Percentiles rank a stretch among this genome's conserved stretches.
Conservation (phyloP, 2,329 filamentous ascomycete species). For the Leptographium galeiforme region DNA sequence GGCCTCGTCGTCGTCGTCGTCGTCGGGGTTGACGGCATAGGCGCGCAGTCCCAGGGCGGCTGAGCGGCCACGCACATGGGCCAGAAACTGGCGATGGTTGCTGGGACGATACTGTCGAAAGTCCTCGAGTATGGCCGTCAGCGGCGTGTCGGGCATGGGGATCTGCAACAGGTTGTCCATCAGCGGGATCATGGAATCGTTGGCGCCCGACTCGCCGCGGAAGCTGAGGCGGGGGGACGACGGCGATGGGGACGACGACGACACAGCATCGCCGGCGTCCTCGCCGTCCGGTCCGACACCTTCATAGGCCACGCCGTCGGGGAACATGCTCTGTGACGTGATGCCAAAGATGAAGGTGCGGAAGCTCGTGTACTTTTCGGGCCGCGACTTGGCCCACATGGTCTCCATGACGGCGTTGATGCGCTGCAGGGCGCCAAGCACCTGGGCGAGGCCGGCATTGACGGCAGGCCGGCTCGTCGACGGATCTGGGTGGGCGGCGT, state of each 20-base stretch:
- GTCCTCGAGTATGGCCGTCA: constrained; percentile 77
- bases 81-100: constrained; percentile 76
- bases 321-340: constrained; percentile 87
- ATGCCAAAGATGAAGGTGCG: constrained; percentile 97
- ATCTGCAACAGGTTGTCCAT: constrained; percentile 80
- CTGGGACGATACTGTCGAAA: constrained; percentile 82
- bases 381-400: constrained; percentile 83
- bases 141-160: constrained; percentile 75
- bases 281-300: constrained; percentile 49
- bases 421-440: constrained; percentile 50
- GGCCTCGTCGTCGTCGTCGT: constrained; percentile 18
- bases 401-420: constrained; percentile 73
- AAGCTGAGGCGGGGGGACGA: constrained; percentile 54
- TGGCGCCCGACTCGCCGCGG: constrained; percentile 85
- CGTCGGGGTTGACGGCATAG: constrained; percentile 28
- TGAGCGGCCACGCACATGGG: constrained; percentile 46
- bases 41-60: constrained; percentile 38
- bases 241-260: not conserved
- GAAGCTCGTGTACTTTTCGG: constrained; percentile 74
- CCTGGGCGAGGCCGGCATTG: constrained; percentile 48
- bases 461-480: constrained; percentile 33
- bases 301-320: constrained; percentile 79
- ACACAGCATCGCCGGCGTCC: not conserved
- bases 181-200: constrained; percentile 86
- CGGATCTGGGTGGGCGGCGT: constrained; percentile 12